Evolutionary conservation across 1,284 basidiomycete genomes (phyloP).

Genomic region (Fistulinella cinereoalba): DNA sequence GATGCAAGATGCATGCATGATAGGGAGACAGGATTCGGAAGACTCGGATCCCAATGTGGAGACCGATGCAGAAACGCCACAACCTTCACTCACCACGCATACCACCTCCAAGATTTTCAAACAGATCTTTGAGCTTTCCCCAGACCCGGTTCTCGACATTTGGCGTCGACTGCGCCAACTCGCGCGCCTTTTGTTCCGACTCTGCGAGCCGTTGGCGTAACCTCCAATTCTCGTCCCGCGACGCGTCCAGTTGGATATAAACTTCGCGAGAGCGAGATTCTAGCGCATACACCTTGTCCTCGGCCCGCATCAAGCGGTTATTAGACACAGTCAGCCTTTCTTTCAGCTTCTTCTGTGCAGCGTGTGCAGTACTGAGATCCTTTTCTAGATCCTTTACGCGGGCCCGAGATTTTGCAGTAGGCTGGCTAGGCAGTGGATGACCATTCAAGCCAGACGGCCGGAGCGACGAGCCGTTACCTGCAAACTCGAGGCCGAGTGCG

Average conservation of each 20-base stretch:
- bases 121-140: slow-evolving; percentile 31
- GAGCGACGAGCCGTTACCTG: slow-evolving; percentile 1
- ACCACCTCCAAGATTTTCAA: slow-evolving; percentile 25
- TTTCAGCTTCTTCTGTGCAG: slow-evolving; percentile 14
- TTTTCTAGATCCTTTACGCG: slow-evolving; percentile 25
- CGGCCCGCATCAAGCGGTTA: slow-evolving; percentile 13
- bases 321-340: slow-evolving; percentile 19
- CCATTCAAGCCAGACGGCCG: background rate
- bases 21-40: too few species aligned
- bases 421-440: background rate
- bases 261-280: slow-evolving; percentile 22
- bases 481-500: slow-evolving; percentile 29
- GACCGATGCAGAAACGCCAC: background rate
- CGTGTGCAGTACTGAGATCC: slow-evolving; percentile 16
- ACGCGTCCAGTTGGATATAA: slow-evolving; percentile 14
- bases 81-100: slow-evolving; percentile 24
- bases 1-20: too few species aligned
- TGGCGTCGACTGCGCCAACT: slow-evolving; percentile 12
- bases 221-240: slow-evolving; percentile 19
- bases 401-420: slow-evolving; percentile 1
- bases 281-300: slow-evolving; percentile 15
- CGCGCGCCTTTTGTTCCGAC: slow-evolving; percentile 24
- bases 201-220: slow-evolving; percentile 24
- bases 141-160: slow-evolving; percentile 24
- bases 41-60: slow-evolving; percentile 8